These are phyloP conservation scores for Boletus pseudopeckii DNA, from an alignment of 768 basidiomycete species.

Conservation along the genomic window DNA sequence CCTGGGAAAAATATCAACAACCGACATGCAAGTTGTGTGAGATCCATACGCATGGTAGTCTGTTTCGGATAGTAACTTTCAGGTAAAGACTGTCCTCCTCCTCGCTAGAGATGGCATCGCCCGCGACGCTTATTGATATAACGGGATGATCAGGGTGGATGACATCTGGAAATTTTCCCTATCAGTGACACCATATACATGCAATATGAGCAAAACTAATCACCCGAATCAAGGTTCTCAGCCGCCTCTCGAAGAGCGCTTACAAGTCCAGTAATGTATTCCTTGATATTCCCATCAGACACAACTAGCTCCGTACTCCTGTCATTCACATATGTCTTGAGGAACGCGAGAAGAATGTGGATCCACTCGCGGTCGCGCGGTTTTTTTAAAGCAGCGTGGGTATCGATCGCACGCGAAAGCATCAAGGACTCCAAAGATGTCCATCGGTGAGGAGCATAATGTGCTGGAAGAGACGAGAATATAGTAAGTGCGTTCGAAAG, in stretches of 20 bases:
- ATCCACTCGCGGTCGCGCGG: constrained; percentile 77
- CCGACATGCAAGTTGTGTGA: not conserved
- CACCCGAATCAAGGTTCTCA: constrained; percentile 54
- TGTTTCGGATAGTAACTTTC: constrained; percentile 58
- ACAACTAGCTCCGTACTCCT: constrained; percentile 50
- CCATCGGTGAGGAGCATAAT: constrained; percentile 83
- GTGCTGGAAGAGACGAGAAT: constrained; percentile 78
- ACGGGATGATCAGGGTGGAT: constrained; percentile 67
- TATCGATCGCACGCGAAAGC: constrained; percentile 69
- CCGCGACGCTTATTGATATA: constrained; percentile 49
- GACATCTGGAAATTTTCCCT: constrained; percentile 47
- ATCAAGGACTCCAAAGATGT: constrained; percentile 75
- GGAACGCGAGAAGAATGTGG: constrained; percentile 69
- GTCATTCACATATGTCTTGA: constrained; percentile 64
- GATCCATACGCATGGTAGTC: constrained; percentile 68
- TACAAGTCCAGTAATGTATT: constrained; percentile 53
- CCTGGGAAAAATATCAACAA: constrained; percentile 37
- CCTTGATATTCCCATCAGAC: constrained; percentile 46
- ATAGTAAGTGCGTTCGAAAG: constrained; percentile 61
- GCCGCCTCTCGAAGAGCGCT: constrained; percentile 47
- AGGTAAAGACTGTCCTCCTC: constrained; percentile 65
- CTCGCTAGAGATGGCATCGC: constrained; percentile 49
- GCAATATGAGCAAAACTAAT: constrained; percentile 10
- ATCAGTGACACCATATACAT: constrained; percentile 9
- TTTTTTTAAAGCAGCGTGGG: constrained; percentile 55